phyloP scores from a whole-genome alignment of 2,329 filamentous ascomycete genomes.

The Calonectria pauciramosa region DNA sequence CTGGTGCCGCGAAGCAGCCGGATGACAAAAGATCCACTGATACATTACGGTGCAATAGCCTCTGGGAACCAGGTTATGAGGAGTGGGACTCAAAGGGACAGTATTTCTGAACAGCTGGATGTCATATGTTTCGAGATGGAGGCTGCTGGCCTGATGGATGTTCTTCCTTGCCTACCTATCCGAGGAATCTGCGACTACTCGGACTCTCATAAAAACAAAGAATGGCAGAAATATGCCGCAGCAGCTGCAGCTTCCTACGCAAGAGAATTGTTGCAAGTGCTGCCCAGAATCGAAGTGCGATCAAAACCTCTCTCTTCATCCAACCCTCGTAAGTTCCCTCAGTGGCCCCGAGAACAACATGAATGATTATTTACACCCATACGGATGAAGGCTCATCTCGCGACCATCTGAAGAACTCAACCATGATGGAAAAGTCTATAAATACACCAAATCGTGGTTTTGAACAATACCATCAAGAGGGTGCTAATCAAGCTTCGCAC shows the following conservation, averaged over 20 bases:
- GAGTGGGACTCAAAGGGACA: conserved; percentile 46
- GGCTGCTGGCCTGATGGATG: conserved; percentile 38
- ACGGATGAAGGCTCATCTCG: too few species aligned
- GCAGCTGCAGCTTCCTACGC: conserved; percentile 49
- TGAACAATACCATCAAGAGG: too few species aligned
- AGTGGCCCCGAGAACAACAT: too few species aligned
- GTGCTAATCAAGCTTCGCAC: too few species aligned
- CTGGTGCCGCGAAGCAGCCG: neutral
- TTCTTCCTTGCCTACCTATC: conserved; percentile 51
- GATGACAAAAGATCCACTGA: neutral
- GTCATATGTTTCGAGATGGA: conserved; percentile 47
- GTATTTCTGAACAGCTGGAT: conserved; percentile 31
- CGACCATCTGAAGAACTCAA: too few species aligned
- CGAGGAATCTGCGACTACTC: conserved; percentile 58
- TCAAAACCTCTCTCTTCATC: too few species aligned
- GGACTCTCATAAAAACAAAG: conserved; percentile 55
- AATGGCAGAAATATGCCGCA: conserved; percentile 54
- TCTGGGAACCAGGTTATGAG: conserved; percentile 54
- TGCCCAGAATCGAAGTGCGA: too few species aligned
- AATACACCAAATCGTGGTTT: too few species aligned
- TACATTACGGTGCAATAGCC: conserved; percentile 39
- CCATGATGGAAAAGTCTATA: too few species aligned
- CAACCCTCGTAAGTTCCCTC: too few species aligned
- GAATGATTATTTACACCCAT: too few species aligned
- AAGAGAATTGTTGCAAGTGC: conserved; percentile 8